phyloP scores from a whole-genome alignment of 202 grass and related monocot genomes.

The Schoenoplectus tabernaemontani region DNA sequence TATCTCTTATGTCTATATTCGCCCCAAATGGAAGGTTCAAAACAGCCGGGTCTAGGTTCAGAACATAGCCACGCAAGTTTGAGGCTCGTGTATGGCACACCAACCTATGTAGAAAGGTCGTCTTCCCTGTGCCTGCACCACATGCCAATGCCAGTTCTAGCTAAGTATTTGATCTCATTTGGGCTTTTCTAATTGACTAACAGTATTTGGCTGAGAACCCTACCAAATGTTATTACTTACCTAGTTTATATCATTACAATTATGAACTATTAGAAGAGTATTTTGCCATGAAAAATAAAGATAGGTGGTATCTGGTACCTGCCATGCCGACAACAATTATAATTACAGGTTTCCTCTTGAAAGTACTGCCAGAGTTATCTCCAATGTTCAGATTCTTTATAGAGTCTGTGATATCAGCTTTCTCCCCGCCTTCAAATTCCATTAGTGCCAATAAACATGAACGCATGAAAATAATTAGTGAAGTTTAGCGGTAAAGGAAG shows the following conservation, averaged over 20 bases:
- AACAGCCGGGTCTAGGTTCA: slow-evolving; percentile 88
- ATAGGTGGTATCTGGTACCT: slow-evolving; percentile 23
- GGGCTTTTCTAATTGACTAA: not conserved
- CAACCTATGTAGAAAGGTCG: slow-evolving; percentile 76
- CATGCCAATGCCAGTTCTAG: not conserved
- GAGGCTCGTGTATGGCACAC: slow-evolving; percentile 49
- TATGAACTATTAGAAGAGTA: not conserved
- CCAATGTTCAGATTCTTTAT: slow-evolving; percentile 55
- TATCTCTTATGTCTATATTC: slow-evolving; percentile 92
- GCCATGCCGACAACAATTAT: slow-evolving; percentile 92
- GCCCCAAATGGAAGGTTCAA: slow-evolving; percentile 83
- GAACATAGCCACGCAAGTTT: slow-evolving; percentile 64
- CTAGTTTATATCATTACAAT: not conserved
- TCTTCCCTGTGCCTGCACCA: slow-evolving; percentile 75
- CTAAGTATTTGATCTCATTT: not conserved
- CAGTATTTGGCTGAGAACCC: not conserved
- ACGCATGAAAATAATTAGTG: not conserved
- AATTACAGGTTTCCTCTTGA: slow-evolving; percentile 90
- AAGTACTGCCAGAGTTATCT: slow-evolving; percentile 26
- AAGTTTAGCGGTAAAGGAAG: not conserved
- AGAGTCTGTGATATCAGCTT: slow-evolving; percentile 70
- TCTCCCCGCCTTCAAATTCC: slow-evolving; percentile 35
- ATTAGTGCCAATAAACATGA: slow-evolving; percentile 38
- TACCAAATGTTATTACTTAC: not conserved
- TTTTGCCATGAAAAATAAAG: not conserved